phyloP scores from a whole-genome alignment of 163 green algal species.

The Scenedesmus sp. region DNA sequence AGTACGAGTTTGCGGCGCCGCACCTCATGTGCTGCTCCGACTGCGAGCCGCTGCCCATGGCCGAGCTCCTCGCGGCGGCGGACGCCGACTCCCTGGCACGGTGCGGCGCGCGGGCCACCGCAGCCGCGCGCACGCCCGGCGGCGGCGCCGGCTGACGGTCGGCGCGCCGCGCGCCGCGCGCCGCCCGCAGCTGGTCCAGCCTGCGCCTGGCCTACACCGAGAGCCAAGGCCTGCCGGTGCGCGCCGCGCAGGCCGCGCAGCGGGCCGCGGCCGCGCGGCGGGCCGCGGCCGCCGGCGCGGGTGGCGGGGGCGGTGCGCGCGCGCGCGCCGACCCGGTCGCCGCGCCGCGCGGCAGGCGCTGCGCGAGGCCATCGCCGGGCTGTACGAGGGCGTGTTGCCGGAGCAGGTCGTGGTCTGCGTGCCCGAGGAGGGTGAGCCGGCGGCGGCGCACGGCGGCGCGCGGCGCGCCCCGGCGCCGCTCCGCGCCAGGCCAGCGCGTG shows the following conservation, averaged over 20 bases:
- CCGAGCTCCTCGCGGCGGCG: conserved; percentile 51
- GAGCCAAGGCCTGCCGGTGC: conserved; percentile 58
- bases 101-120: background rate
- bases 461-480: too few relatives aligned
- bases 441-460: too few relatives aligned
- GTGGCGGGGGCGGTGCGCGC: too few relatives aligned
- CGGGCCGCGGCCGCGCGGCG: too few relatives aligned
- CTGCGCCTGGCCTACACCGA: conserved; percentile 64
- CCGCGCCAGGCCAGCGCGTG: too few relatives aligned
- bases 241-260: background rate
- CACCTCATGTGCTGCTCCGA: conserved; percentile 71
- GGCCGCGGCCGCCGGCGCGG: too few relatives aligned
- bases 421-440: conserved; percentile 35
- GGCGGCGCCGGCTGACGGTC: too few relatives aligned
- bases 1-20: conserved; percentile 65
- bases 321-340: too few relatives aligned
- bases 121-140: too few relatives aligned
- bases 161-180: too few relatives aligned
- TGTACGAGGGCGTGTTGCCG: conserved; percentile 53
- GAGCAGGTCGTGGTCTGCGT: conserved; percentile 59
- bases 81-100: conserved; percentile 45
- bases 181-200: conserved; percentile 50
- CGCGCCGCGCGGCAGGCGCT: conserved; percentile 59
- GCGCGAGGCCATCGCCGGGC: conserved; percentile 47
- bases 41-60: conserved; percentile 60